These are phyloP conservation scores for Serendipita indica DNA, from an alignment of 768 basidiomycete genomes.

Conservation along the genomic window DNA sequence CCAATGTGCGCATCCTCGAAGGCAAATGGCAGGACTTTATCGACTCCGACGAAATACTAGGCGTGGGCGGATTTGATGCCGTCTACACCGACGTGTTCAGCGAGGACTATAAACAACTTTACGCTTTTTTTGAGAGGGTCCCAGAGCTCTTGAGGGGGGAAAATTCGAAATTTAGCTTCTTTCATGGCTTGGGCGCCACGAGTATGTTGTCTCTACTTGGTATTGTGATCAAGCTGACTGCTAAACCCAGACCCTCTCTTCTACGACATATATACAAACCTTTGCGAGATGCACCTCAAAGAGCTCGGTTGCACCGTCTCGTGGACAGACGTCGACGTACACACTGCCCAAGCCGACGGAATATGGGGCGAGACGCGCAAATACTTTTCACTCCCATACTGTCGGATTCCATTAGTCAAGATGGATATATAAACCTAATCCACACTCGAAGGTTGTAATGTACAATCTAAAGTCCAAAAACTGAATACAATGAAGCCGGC, in stretches of 20 bases:
- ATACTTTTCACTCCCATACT: constrained; percentile 66
- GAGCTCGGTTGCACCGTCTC: constrained; percentile 61
- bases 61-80: constrained; percentile 65
- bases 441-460: no score
- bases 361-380: constrained; percentile 64
- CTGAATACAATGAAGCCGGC: background rate
- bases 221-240: background rate
- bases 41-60: constrained; percentile 40
- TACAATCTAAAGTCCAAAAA: no score
- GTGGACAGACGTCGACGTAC: constrained; percentile 74
- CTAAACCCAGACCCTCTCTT: constrained; percentile 56
- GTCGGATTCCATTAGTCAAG: constrained; percentile 29
- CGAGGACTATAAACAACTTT: constrained; percentile 68
- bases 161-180: constrained; percentile 82
- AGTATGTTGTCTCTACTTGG: constrained; percentile 34
- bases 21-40: constrained; percentile 92
- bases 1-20: constrained; percentile 65
- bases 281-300: constrained; percentile 75
- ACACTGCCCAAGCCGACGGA: constrained; percentile 33
- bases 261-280: constrained; percentile 78
- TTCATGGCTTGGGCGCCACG: constrained; percentile 93
- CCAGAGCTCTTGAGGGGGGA: constrained; percentile 61
- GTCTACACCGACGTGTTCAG: constrained; percentile 91
- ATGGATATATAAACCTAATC: constrained; percentile 12
- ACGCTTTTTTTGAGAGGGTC: constrained; percentile 64